These are phyloP conservation scores for Cordyceps farinosa DNA, from an alignment of 2,329 filamentous ascomycete genomes.

Conservation along the genomic window DNA sequence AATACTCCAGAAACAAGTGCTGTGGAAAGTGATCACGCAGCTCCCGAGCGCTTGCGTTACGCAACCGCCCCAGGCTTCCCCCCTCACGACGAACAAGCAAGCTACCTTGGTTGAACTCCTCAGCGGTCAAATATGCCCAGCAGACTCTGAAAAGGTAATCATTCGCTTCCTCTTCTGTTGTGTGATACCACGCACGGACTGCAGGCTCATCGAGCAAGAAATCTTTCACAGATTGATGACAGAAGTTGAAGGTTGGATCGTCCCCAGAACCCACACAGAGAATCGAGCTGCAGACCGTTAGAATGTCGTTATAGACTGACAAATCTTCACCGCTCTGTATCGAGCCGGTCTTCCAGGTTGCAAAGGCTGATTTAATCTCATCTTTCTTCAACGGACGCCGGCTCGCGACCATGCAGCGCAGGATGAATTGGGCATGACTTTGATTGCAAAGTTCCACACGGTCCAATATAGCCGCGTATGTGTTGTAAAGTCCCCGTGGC, in stretches of 20 bases:
- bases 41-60: background rate
- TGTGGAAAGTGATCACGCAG: background rate
- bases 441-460: background rate
- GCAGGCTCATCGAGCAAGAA: slow-evolving; percentile 8
- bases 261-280: background rate
- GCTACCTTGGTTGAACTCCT: background rate
- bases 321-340: slow-evolving; percentile 5
- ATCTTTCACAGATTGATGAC: slow-evolving; percentile 19
- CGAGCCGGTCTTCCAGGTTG: slow-evolving; percentile 9
- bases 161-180: slow-evolving; percentile 9
- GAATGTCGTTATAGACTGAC: slow-evolving; percentile 15
- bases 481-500: slow-evolving; percentile 17
- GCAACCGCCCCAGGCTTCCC: background rate
- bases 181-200: slow-evolving; percentile 10
- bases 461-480: slow-evolving; percentile 16
- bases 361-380: slow-evolving; percentile 11
- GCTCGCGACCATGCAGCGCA: slow-evolving; percentile 15
- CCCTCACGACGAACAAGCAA: background rate
- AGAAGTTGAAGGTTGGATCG: slow-evolving; percentile 18
- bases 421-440: slow-evolving; percentile 14
- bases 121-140: slow-evolving; percentile 11
- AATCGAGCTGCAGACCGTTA: slow-evolving; percentile 14
- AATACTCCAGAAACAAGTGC: background rate
- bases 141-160: slow-evolving; percentile 14
- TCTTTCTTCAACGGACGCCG: slow-evolving; percentile 10